Conservation (phyloP, 2,329 filamentous ascomycete species). For the Sclerotinia subarctica region DNA sequence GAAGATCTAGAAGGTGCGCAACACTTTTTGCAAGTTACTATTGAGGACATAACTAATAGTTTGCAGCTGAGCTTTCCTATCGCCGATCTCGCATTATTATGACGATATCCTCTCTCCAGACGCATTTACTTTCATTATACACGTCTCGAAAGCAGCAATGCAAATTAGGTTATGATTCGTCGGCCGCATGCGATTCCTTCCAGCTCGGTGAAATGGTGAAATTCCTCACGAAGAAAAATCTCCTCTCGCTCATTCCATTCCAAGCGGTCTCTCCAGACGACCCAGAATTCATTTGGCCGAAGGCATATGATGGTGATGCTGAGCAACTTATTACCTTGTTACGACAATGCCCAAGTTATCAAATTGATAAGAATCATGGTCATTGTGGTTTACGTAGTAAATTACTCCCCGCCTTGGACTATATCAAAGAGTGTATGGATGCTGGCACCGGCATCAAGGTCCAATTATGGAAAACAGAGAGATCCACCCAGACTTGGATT, state of each 20-base stretch:
- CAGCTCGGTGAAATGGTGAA: conserved; percentile 75
- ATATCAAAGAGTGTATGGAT: conserved; percentile 56
- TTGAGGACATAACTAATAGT: conserved; percentile 20
- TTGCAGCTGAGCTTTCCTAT: conserved; percentile 60
- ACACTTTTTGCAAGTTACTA: not conserved
- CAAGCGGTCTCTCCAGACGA: conserved; percentile 46
- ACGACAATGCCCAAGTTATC: conserved; percentile 66
- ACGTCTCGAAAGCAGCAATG: conserved; percentile 66
- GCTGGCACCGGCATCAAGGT: conserved; percentile 32
- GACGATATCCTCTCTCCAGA: conserved; percentile 66
- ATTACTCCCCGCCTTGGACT: conserved; percentile 63
- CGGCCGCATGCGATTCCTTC: conserved; percentile 69
- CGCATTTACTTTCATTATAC: conserved; percentile 65
- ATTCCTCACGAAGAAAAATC: conserved; percentile 61
- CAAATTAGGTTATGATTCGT: conserved; percentile 70
- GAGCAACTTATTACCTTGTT: conserved; percentile 58
- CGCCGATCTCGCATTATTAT: conserved; percentile 65
- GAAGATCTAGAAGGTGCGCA: conserved; percentile 61
- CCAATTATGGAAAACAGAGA: conserved; percentile 29
- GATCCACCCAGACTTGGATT: conserved; percentile 33
- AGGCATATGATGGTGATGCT: conserved; percentile 56
- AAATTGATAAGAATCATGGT: conserved; percentile 69
- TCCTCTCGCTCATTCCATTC: conserved; percentile 59
- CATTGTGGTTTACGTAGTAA: conserved; percentile 69
- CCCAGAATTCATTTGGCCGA: conserved; percentile 36